A percentile compares a stretch with the other conserved stretches of the same genome.
Conservation (phyloP, 352 stramenopile species). For the Phytophthora ramorum region DNA sequence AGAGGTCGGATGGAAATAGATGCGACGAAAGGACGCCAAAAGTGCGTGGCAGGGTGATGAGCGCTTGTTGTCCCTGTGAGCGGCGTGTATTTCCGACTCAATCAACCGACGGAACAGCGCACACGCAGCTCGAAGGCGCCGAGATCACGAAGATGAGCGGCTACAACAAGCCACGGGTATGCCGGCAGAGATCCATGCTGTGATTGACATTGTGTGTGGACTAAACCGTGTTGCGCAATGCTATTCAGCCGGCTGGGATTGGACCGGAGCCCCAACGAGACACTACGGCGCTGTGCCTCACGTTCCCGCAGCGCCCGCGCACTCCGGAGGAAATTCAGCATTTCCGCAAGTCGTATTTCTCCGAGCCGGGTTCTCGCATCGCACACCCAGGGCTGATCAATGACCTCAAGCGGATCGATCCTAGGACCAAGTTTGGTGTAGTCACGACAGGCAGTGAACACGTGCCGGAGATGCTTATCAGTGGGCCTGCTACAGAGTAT, state of each 20-base stretch:
- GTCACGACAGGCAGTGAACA: conserved; percentile 76
- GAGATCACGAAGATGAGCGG: conserved; percentile 23
- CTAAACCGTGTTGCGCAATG: neutral
- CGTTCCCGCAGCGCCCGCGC: conserved; percentile 57
- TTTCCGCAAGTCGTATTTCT: conserved; percentile 88
- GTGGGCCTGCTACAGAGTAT: conserved; percentile 56
- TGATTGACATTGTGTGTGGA: neutral
- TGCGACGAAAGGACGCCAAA: conserved; percentile 25
- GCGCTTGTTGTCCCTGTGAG: conserved; percentile 9
- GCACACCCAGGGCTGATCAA: conserved; percentile 83
- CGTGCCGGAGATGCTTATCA: conserved; percentile 65
- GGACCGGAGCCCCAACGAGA: conserved; percentile 47
- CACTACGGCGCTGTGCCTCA: conserved; percentile 60
- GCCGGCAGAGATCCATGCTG: neutral
- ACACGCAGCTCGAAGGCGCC: neutral
- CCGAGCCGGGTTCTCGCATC: conserved; percentile 74
- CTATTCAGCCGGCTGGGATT: conserved; percentile 52
- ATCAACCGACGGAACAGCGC: conserved; percentile 7
- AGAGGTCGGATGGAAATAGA: conserved; percentile 23
- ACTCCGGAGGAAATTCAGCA: conserved; percentile 80
- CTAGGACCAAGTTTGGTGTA: conserved; percentile 69
- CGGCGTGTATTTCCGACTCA: conserved; percentile 6
- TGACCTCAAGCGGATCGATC: conserved; percentile 73
- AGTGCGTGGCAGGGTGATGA: neutral
- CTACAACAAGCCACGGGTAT: conserved; percentile 39